A percentile compares a stretch with the other conserved stretches of the same genome.
phyloP scores from a whole-genome alignment of 2,329 filamentous ascomycete genomes.

The Hymenoscyphus albidus region DNA sequence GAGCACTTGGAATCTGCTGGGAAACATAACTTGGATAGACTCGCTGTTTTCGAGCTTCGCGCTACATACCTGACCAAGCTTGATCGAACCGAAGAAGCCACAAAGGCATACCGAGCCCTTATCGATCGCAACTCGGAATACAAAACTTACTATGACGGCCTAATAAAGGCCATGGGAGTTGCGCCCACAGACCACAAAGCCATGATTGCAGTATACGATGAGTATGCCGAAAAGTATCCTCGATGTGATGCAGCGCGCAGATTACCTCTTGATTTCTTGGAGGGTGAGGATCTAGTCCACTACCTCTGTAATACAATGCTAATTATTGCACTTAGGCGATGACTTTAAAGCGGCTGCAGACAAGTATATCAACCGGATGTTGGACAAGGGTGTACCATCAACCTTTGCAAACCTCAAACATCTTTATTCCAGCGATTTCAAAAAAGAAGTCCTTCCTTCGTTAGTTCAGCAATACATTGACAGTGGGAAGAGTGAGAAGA shows the following conservation, averaged over 20 bases:
- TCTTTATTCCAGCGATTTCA: constrained; percentile 73
- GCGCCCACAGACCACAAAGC: constrained; percentile 56
- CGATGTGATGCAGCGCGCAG: constrained; percentile 81
- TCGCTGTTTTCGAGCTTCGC: constrained; percentile 79
- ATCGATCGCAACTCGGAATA: constrained; percentile 87
- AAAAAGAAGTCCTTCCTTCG: constrained; percentile 71
- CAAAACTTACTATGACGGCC: constrained; percentile 76
- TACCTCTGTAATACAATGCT: not conserved
- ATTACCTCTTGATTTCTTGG: constrained; percentile 84
- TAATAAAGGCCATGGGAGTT: constrained; percentile 67
- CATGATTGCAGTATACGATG: constrained; percentile 71
- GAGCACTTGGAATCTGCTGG: constrained; percentile 77
- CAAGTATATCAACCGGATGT: constrained; percentile 75
- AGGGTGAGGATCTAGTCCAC: constrained; percentile 47
- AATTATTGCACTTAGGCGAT: constrained; percentile 51
- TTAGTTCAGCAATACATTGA: constrained; percentile 76
- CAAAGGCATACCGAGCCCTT: constrained; percentile 73
- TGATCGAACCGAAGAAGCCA: constrained; percentile 73
- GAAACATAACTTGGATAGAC: constrained; percentile 76
- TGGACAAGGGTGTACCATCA: constrained; percentile 89
- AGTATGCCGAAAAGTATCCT: constrained; percentile 76
- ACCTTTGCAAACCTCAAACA: constrained; percentile 97
- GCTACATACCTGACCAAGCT: constrained; percentile 81
- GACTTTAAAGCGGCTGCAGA: constrained; percentile 76
- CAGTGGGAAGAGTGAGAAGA: constrained; percentile 45